Evolutionary conservation across 306 rosid species (phyloP).

Genomic region (Cucumis hystrix): DNA sequence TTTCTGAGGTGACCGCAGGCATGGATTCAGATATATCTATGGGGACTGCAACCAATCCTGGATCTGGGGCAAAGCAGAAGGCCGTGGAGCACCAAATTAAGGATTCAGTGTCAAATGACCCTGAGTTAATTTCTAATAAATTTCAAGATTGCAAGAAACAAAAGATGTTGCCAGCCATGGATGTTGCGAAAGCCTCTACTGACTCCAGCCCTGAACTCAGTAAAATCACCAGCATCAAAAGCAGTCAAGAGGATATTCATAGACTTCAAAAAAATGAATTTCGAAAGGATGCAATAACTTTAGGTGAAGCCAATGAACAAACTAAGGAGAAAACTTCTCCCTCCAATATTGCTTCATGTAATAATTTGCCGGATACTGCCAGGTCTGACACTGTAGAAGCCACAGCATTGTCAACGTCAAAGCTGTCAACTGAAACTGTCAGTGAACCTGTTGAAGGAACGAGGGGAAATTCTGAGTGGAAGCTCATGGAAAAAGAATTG

Average conservation of each 20-base stretch:
- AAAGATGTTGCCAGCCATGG: slow-evolving; percentile 37
- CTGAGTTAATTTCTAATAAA: slow-evolving; percentile 26
- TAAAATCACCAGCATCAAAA: slow-evolving; percentile 14
- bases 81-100: slow-evolving; percentile 22
- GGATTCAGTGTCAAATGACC: slow-evolving; percentile 20
- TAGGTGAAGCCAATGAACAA: slow-evolving; percentile 18
- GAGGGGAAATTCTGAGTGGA: slow-evolving; percentile 47
- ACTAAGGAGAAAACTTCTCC: slow-evolving; percentile 22
- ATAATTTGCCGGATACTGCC: slow-evolving; percentile 20
- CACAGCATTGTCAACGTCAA: slow-evolving; percentile 22
- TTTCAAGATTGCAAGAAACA: slow-evolving; percentile 40
- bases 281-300: slow-evolving; percentile 13
- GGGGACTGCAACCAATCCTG: slow-evolving; percentile 8
- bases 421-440: slow-evolving; percentile 22
- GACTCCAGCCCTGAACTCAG: slow-evolving; percentile 20
- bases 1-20: slow-evolving; percentile 13
- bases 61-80: slow-evolving; percentile 42
- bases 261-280: slow-evolving; percentile 16
- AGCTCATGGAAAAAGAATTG: slow-evolving; percentile 71
- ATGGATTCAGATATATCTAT: slow-evolving; percentile 31
- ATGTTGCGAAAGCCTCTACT: slow-evolving; percentile 25
- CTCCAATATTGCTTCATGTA: slow-evolving; percentile 28
- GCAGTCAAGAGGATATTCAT: slow-evolving; percentile 8
- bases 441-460: slow-evolving; percentile 22
- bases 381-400: slow-evolving; percentile 23